Base-by-base conservation (phyloP, 2,329 filamentous ascomycete genomes). In the Aspergillus amoenus region DNA sequence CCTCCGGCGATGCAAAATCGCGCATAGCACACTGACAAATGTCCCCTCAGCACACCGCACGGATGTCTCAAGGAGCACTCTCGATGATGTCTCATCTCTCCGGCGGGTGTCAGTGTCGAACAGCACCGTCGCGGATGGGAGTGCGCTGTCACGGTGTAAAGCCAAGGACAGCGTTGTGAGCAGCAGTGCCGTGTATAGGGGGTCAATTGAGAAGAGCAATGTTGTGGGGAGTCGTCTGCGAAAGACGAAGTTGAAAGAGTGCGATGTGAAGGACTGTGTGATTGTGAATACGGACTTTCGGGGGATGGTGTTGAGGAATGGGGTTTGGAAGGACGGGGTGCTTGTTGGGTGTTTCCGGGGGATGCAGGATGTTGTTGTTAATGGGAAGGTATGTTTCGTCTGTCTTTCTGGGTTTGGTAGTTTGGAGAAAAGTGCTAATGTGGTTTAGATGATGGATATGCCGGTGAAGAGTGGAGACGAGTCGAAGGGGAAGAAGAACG, bases 241-340 rank as follows among this genome's bases (percentile, higher is more conserved):
- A 37, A 61, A 46, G 50, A 30, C 58, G 4, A 37, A 7, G 1
- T 27, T 70, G 40, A 39, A 18, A 4, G 52, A 70, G 6, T 70
- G 68, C n/a, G 59, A 68, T 22, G 60, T 68, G 5, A 49, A 52
- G 0, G 57, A 66, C 7, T 70, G 66, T 55, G 40, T 63, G 8
- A 56, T 70, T 40, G 51, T 57, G 1, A 54, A 56, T 21, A 61
- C 60, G 8, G 56, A 63, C 4, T 67, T 70, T 11, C 60, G 41
- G 21, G 67, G 63, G 6, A 62, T 68, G 62, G 51, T 65, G 32
- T 43, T 68, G 13, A 61, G 63, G 46, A 59, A 66, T 56, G 66
- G 65, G 6, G 57, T 69, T 22, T 70, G 68, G 68, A 66, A 60
- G 54, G 60, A 58, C 47, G 67, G 66, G 3, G 48, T 51, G 30